Evolutionary conservation across 139 green algal species (phyloP).

Genomic region (Chlamydomonas sphaeroides): DNA sequence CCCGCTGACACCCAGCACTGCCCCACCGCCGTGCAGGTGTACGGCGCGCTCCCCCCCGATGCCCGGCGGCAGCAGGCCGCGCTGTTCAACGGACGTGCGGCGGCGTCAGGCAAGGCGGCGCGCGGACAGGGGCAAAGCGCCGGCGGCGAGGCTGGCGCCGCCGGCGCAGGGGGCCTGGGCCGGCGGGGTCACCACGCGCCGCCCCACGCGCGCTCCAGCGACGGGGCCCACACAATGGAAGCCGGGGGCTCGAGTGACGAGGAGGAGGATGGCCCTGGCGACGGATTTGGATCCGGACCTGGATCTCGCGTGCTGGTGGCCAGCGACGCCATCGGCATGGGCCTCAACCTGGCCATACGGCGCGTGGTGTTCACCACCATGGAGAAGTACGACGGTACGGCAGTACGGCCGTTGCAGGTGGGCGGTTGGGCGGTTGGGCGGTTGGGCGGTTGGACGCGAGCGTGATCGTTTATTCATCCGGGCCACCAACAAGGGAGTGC

Average conservation of each 20-base stretch:
- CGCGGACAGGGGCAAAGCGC: too few species aligned
- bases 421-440: too few species aligned
- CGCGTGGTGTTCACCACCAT: constrained; percentile 90
- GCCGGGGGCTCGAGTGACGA: neutral
- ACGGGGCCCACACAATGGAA: too few species aligned
- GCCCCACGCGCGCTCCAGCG: too few species aligned
- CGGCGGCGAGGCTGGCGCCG: too few species aligned
- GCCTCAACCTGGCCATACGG: constrained; percentile 96
- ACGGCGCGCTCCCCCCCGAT: constrained; percentile 48
- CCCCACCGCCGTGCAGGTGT: constrained; percentile 17
- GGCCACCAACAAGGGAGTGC: too few species aligned
- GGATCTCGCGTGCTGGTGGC: constrained; percentile 86
- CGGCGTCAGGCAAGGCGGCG: too few species aligned
- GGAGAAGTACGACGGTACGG: constrained; percentile 79
- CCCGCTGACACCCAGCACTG: too few species aligned
- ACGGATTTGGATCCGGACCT: neutral
- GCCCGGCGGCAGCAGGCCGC: constrained; percentile 49
- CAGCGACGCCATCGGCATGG: constrained; percentile 96
- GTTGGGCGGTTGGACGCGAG: too few species aligned
- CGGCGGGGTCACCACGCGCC: too few species aligned
- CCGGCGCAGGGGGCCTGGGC: too few species aligned
- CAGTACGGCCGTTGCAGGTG: constrained; percentile 28
- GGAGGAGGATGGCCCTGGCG: neutral
- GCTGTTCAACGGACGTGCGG: constrained; percentile 54
- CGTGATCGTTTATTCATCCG: too few species aligned